Evolutionary conservation across 345 rosid species (phyloP), one percentile per base, ranked within the genome.

Genomic region (Erucastrum elatum): DNA sequence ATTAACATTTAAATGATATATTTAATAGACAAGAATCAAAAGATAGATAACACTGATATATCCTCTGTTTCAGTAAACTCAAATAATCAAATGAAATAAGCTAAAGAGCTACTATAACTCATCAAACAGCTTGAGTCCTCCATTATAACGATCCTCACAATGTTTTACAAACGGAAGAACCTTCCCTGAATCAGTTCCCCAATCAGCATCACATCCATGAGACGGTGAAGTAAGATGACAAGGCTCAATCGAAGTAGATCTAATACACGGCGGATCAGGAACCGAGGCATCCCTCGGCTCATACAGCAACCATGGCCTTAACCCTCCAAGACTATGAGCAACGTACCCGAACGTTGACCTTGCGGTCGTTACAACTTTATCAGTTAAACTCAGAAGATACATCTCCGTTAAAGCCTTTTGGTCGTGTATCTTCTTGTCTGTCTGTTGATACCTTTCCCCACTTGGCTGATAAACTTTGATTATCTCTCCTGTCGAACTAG

Each of bases 81-180:
- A 41, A 53, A 12, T 49, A 63, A 62, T 76, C 63, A 51, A 68
- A 76, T 9, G 15, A 5, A 69, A 77, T 53, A 8, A 62, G 41
- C 75, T 76, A 76, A 15, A 6, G 29, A 8, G 0, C 62, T 78
- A 6, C 26, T 53, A 78, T 26, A 78, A 71, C 67, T 78, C 81
- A 72, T 83, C 85, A 58, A 83, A 77, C 15, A 85, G 68, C 86
- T 83, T 83, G 49, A 81, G 80, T 0, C 87, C 87, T 76, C 70
- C 80, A 15, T 64, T 39, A 3, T 63, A 75, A 64, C 67, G 77
- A 78, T 85, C 88, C 69, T 85, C 84, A 53, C 88, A 85, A 64
- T 75, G 83, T 71, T 66, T 81, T 0, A 85, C 81, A 76, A 77
- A 76, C 46, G 84, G 84, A 53, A 77, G 59, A 21, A 84, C 16